Evolutionary conservation across 805 yeast species (phyloP).

Genomic region (Candida nanaspora): DNA sequence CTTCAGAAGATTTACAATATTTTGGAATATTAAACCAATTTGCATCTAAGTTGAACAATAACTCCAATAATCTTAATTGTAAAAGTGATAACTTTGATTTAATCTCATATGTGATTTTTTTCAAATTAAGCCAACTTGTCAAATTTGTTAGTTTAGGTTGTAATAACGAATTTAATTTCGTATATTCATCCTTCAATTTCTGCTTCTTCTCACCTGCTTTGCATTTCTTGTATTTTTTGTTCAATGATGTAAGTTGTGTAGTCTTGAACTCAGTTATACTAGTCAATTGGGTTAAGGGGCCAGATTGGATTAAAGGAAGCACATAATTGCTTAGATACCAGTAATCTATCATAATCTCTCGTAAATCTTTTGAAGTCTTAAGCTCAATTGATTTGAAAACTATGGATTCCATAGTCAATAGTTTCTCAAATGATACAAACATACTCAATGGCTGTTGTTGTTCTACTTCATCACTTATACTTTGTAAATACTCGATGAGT

Average conservation of each 20-base stretch:
- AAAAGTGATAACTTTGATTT: too few species aligned
- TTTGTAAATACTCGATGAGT: too few species aligned
- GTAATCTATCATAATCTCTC: conserved; percentile 61
- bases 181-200: conserved; percentile 30
- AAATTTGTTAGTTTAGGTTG: neutral
- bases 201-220: conserved; percentile 12
- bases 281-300: too few species aligned
- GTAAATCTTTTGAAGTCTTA: conserved; percentile 54
- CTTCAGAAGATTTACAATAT: conserved; percentile 20
- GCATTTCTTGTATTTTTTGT: conserved; percentile 18
- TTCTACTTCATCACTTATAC: neutral
- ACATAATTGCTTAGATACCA: conserved; percentile 42
- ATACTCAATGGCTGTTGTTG: conserved; percentile 47
- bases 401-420: conserved; percentile 66
- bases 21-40: conserved; percentile 18
- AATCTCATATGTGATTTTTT: too few species aligned
- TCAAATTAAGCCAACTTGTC: conserved; percentile 17
- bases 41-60: neutral
- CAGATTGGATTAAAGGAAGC: neutral
- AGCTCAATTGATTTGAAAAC: conserved; percentile 68
- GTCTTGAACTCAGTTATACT: conserved; percentile 11
- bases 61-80: conserved; percentile 17
- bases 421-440: conserved; percentile 60
- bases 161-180: neutral
- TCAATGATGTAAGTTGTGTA: conserved; percentile 9